phyloP scores from a whole-genome alignment of 176 grass and related monocot genomes.

The Thinopyrum elongatum region DNA sequence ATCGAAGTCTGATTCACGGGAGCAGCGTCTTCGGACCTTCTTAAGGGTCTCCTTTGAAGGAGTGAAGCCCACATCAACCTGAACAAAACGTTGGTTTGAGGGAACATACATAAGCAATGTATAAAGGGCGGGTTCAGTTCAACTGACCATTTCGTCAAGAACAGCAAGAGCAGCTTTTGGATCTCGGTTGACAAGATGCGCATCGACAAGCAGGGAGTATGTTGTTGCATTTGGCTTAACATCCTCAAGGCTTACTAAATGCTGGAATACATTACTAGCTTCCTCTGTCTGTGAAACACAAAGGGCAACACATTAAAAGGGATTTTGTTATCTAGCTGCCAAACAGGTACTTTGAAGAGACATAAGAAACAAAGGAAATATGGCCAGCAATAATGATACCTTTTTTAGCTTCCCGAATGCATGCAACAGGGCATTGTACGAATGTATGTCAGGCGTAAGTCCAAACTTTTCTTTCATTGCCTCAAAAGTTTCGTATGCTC shows the following conservation, averaged over 20 bases:
- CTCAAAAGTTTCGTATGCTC: slow-evolving; percentile 92
- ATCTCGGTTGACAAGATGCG: slow-evolving; percentile 75
- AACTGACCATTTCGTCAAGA: slow-evolving; percentile 62
- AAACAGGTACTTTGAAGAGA: slow-evolving; percentile 13
- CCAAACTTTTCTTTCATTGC: slow-evolving; percentile 82
- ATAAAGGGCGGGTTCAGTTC: background rate
- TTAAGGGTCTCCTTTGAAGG: slow-evolving; percentile 79
- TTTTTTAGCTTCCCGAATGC: slow-evolving; percentile 86
- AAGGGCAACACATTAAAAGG: background rate
- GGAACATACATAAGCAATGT: background rate
- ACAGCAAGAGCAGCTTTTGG: slow-evolving; percentile 71
- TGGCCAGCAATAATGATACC: slow-evolving; percentile 36
- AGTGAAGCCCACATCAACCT: slow-evolving; percentile 77
- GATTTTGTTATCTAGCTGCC: background rate
- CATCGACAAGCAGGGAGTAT: slow-evolving; percentile 73
- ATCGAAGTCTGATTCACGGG: slow-evolving; percentile 77
- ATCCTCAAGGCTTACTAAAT: slow-evolving; percentile 67
- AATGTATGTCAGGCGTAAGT: slow-evolving; percentile 84
- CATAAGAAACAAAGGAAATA: slow-evolving; percentile 10
- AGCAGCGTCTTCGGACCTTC: slow-evolving; percentile 83
- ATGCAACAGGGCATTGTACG: slow-evolving; percentile 85
- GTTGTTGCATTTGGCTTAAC: slow-evolving; percentile 86
- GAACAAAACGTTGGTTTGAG: slow-evolving; percentile 27
- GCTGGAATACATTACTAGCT: slow-evolving; percentile 78
- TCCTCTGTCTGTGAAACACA: slow-evolving; percentile 62